These are phyloP conservation scores for Sphagnum tenellum DNA, from an alignment of 225 moss, liverwort and hornwort genomes.

Conservation along the genomic window DNA sequence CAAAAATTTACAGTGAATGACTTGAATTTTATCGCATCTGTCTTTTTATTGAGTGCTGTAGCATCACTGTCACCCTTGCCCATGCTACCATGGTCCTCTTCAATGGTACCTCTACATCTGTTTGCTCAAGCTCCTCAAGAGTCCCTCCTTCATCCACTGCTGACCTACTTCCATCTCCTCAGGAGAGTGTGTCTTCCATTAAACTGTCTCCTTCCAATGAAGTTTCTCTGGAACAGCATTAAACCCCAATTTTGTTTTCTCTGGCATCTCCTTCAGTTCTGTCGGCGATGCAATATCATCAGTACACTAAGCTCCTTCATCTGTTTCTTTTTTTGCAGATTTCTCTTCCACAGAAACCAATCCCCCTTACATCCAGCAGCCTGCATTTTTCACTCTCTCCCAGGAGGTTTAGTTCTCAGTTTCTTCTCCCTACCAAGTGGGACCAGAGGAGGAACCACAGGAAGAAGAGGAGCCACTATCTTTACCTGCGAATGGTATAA, in stretches of 20 bases:
- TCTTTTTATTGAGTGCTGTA: conserved; percentile 42
- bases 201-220: conserved; percentile 51
- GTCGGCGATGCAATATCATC: conserved; percentile 19
- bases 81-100: conserved; percentile 38
- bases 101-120: conserved; percentile 16
- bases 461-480: background rate
- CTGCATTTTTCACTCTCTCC: conserved; percentile 47
- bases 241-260: conserved; percentile 27
- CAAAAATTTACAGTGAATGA: conserved; percentile 29
- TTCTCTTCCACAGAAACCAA: conserved; percentile 23
- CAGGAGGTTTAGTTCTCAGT: conserved; percentile 14
- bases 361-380: conserved; percentile 32
- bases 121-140: conserved; percentile 43
- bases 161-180: conserved; percentile 37
- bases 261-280: conserved; percentile 19
- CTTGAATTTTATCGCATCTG: conserved; percentile 60
- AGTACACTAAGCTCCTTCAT: conserved; percentile 19
- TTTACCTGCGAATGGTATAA: conserved; percentile 25
- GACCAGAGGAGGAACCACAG: conserved; percentile 17
- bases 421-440: conserved; percentile 31
- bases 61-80: conserved; percentile 38
- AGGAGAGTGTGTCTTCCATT: conserved; percentile 41
- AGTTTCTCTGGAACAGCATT: conserved; percentile 42
- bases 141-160: conserved; percentile 48
- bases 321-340: conserved; percentile 26